A percentile compares a stretch with the other conserved stretches of the same genome.
Conservation (phyloP, 768 basidiomycete genomes). For the Rhizopogon vulgaris region DNA sequence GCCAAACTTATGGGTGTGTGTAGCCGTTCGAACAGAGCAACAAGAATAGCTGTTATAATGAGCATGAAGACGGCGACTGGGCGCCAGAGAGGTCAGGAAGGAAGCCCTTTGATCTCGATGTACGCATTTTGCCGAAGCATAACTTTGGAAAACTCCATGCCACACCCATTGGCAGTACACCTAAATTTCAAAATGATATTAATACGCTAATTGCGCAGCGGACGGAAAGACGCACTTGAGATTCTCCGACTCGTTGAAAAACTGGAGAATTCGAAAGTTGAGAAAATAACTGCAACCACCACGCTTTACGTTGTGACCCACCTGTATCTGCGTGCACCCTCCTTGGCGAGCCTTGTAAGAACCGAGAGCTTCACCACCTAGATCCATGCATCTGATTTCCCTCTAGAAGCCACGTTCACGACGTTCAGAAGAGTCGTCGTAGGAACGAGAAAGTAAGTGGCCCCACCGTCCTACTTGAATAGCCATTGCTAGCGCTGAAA, state of each 20-base stretch:
- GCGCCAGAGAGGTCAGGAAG: slow-evolving; percentile 17
- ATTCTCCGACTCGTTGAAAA: slow-evolving; percentile 34
- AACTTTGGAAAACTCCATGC: slow-evolving; percentile 35
- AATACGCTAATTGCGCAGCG: background rate
- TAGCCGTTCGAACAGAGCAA: slow-evolving; percentile 1
- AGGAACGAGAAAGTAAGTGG: background rate
- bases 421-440: slow-evolving; percentile 6
- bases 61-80: background rate
- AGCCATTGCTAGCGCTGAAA: slow-evolving; percentile 25
- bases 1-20: slow-evolving; percentile 11
- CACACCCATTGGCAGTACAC: slow-evolving; percentile 28
- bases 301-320: slow-evolving; percentile 13
- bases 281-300: background rate
- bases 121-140: slow-evolving; percentile 34
- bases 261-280: slow-evolving; percentile 16
- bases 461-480: slow-evolving; percentile 29
- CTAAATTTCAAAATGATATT: slow-evolving; percentile 11
- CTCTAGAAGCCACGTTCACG: slow-evolving; percentile 21
- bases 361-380: slow-evolving; percentile 33
- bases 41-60: background rate
- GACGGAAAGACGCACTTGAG: slow-evolving; percentile 27
- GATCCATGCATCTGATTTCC: slow-evolving; percentile 39
- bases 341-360: slow-evolving; percentile 34
- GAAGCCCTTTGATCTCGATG: slow-evolving; percentile 35
- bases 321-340: slow-evolving; percentile 38